phyloP scores from a whole-genome alignment of 2,329 filamentous ascomycete genomes.

The Cladosporium sphaerospermum region DNA sequence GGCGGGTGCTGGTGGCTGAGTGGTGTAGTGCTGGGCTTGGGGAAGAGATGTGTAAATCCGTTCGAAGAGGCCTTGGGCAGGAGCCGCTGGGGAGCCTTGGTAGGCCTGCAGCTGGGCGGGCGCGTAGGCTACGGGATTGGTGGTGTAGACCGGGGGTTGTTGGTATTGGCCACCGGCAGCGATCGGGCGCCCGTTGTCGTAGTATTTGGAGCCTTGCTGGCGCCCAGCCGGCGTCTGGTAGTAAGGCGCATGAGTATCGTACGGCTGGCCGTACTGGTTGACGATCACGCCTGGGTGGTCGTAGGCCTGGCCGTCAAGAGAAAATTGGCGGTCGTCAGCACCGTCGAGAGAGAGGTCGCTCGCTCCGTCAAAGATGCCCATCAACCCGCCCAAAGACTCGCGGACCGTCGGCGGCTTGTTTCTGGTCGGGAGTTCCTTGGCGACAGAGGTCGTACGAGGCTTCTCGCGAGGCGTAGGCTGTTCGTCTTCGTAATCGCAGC shows the following conservation, averaged over 20 bases:
- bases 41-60: neutral
- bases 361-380: constrained; percentile 31
- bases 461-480: neutral
- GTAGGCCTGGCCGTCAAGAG: neutral
- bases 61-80: neutral
- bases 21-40: neutral
- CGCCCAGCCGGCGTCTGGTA: neutral
- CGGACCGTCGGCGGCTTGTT: constrained; percentile 1
- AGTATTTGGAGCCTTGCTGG: no score
- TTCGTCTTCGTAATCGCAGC: constrained; percentile 32
- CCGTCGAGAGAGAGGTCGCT: constrained; percentile 14
- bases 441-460: neutral
- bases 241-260: neutral
- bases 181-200: no score
- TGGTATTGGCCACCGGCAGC: no score
- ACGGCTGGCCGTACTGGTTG: neutral
- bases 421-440: neutral
- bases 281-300: neutral
- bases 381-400: constrained; percentile 20
- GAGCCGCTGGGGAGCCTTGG: neutral
- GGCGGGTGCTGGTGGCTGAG: neutral
- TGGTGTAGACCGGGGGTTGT: no score
- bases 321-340: neutral
- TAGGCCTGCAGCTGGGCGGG: neutral
- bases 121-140: no score